A percentile compares a stretch with the other conserved stretches of the same genome.
These are phyloP conservation scores for Sphagnum contortum DNA, from an alignment of 225 moss, liverwort and hornwort genomes.

Conservation along the genomic window DNA sequence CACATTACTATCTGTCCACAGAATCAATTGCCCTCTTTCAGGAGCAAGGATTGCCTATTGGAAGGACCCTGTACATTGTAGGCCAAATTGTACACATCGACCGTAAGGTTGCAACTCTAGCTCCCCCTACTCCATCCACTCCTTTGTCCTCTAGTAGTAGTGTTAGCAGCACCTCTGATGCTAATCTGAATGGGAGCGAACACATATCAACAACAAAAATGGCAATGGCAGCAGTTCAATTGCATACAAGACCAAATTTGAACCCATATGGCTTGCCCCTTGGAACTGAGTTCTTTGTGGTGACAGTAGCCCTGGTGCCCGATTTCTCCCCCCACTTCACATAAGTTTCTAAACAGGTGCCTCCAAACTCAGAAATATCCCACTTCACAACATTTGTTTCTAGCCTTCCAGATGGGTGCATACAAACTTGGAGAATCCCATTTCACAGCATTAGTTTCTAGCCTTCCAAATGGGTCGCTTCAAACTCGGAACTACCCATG, in stretches of 20 bases:
- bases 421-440: too few relatives aligned
- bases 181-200: constrained; percentile 30
- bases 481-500: too few relatives aligned
- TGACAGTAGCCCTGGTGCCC: constrained; percentile 75
- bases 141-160: too few relatives aligned
- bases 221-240: constrained; percentile 13
- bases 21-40: constrained; percentile 70
- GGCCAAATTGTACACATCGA: constrained; percentile 82
- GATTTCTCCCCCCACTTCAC: constrained; percentile 22
- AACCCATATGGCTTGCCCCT: constrained; percentile 56
- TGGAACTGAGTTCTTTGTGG: constrained; percentile 58
- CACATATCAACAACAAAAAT: neutral
- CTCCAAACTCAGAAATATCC: too few relatives aligned
- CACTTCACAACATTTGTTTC: too few relatives aligned
- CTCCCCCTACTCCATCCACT: constrained; percentile 9
- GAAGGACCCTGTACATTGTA: constrained; percentile 50
- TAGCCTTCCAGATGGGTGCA: too few relatives aligned
- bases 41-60: constrained; percentile 54
- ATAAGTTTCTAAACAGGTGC: constrained; percentile 3
- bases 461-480: too few relatives aligned
- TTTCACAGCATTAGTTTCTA: too few relatives aligned
- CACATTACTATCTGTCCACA: constrained; percentile 60
- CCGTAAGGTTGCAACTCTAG: constrained; percentile 36
- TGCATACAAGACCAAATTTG: constrained; percentile 19
- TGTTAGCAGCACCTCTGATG: constrained; percentile 13